Base-by-base conservation (phyloP, 306 rosid genomes). In the Senna siamea region DNA sequence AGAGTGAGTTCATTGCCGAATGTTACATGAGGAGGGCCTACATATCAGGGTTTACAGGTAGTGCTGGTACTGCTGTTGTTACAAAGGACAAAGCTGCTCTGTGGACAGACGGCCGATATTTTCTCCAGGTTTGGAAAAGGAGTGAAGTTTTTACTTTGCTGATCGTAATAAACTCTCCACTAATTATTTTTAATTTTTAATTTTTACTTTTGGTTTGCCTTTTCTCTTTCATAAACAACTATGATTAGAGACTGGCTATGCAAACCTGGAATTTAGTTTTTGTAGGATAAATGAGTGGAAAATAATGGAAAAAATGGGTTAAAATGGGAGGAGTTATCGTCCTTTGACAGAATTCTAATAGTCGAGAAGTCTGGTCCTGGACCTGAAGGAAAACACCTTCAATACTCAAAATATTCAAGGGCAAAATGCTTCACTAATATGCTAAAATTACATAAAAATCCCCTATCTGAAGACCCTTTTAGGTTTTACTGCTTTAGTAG, bases 41-140 rank as follows among this genome's bases (percentile, higher is more conserved):
- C 85, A 78, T 91, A 76, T 89, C 97, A 0, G 98, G 96, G 19
- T 94, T 94, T 62, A 89, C 91, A 48, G 98, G 97, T 48, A 94
- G 95, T 66, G 95, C 97, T 71, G 98, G 97, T 50, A 94, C 98
- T 50, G 97, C 93, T 32, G 93, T 94, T 66, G 93, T 94, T 66
- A 89, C 97, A 0, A 89, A 85, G 78, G 96, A 94, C 81, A 87
- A 85, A 79, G 96, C 97, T 67, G 98, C 96, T 66, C 90, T 94
- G 32, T 94, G 98, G 98, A 94, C 98, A 0, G 98, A 94, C 71
- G 98, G 98, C 23, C 93, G 98, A 72, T 94, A 94, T 68, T 94
- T 94, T 85, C 98, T 91, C 32, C 98, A 94, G 97, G 98, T 92
- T 50, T 69, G 46, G 10, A 20, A 52, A 47, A 22, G 54, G 48